Evolutionary conservation across 352 stramenopile genomes (phyloP).

Genomic region (Phytophthora idaei): DNA sequence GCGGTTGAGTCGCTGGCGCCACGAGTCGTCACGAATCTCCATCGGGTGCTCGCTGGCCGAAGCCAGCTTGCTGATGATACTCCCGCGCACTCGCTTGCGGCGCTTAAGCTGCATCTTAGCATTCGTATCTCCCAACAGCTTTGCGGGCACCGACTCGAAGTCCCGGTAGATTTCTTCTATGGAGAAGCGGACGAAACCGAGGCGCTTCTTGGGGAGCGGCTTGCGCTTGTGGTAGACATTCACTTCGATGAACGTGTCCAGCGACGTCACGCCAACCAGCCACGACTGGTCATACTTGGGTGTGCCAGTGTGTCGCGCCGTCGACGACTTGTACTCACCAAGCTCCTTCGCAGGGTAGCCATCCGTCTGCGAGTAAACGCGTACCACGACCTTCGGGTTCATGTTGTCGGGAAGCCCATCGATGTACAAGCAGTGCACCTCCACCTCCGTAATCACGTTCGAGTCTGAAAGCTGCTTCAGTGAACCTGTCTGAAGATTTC

Average conservation of each 20-base stretch:
- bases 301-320: slow-evolving; percentile 57
- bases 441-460: slow-evolving; percentile 87
- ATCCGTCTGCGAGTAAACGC: slow-evolving; percentile 58
- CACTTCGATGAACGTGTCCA: slow-evolving; percentile 82
- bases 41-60: slow-evolving; percentile 38
- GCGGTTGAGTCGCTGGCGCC: slow-evolving; percentile 62
- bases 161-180: slow-evolving; percentile 89
- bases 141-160: slow-evolving; percentile 75
- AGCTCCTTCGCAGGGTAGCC: slow-evolving; percentile 54
- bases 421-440: slow-evolving; percentile 77
- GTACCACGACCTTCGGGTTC: slow-evolving; percentile 75
- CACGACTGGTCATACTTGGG: slow-evolving; percentile 88
- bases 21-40: slow-evolving; percentile 71
- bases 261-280: slow-evolving; percentile 71
- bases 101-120: slow-evolving; percentile 79
- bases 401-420: slow-evolving; percentile 70
- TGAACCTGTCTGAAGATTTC: slow-evolving; percentile 57
- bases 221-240: slow-evolving; percentile 87
- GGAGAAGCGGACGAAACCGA: slow-evolving; percentile 75
- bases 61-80: slow-evolving; percentile 81
- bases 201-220: slow-evolving; percentile 78
- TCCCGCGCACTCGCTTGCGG: slow-evolving; percentile 79
- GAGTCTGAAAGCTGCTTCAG: slow-evolving; percentile 82
- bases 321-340: slow-evolving; percentile 77
- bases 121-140: slow-evolving; percentile 70